Evolutionary conservation across 2,329 filamentous ascomycete genomes (phyloP).

Genomic region (Verticillium nonalfalfae): DNA sequence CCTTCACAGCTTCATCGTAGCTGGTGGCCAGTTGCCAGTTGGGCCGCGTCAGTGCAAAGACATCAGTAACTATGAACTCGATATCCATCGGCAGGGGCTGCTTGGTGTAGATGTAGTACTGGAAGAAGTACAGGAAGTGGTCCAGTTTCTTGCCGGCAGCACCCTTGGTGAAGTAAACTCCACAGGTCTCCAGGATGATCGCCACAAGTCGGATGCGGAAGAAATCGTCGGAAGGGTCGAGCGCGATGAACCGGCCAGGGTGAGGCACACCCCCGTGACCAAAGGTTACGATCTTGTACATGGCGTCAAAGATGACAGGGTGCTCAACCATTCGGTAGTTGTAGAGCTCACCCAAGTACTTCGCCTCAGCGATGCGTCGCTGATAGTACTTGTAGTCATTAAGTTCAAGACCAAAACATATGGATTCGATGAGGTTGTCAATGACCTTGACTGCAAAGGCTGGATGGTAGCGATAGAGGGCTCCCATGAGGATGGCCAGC

Average conservation of each 20-base stretch:
- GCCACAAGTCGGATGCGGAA: slow-evolving; percentile 90
- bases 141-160: slow-evolving; percentile 94
- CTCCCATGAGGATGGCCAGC: slow-evolving; percentile 81
- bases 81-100: slow-evolving; percentile 90
- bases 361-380: slow-evolving; percentile 87
- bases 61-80: slow-evolving; percentile 93
- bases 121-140: slow-evolving; percentile 94
- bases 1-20: slow-evolving; percentile 73
- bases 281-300: slow-evolving; percentile 93
- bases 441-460: slow-evolving; percentile 87
- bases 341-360: slow-evolving; percentile 93
- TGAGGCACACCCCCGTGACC: slow-evolving; percentile 83
- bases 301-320: slow-evolving; percentile 86
- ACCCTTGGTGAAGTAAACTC: slow-evolving; percentile 92
- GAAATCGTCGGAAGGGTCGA: slow-evolving; percentile 90
- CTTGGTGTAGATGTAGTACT: slow-evolving; percentile 94
- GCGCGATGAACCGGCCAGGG: slow-evolving; percentile 66
- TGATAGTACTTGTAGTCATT: slow-evolving; percentile 99
- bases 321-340: slow-evolving; percentile 97
- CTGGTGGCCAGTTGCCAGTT: slow-evolving; percentile 86
- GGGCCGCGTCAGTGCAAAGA: slow-evolving; percentile 75
- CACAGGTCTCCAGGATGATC: slow-evolving; percentile 88
- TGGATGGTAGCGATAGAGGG: slow-evolving; percentile 86
- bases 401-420: slow-evolving; percentile 81
- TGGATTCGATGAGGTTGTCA: slow-evolving; percentile 83